Evolutionary conservation across 179 eudicot genomes (phyloP), one percentile per base, ranked within the genome.

Genomic region (Pouteria campechiana): DNA sequence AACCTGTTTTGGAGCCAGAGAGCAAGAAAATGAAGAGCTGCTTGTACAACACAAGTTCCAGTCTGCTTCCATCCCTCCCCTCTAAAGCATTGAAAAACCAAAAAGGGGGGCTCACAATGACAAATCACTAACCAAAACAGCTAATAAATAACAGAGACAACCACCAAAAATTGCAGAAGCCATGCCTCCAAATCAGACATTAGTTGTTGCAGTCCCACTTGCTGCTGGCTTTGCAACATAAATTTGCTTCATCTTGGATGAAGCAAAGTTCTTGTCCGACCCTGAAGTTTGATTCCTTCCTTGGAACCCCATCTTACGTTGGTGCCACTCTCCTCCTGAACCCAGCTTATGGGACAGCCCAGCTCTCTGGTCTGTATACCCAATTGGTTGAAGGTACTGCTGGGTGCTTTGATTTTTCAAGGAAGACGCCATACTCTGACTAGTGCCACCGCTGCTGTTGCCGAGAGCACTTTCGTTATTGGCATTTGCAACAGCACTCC

Each of bases 181-280:
- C n/a, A n/a, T n/a, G n/a, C n/a, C n/a, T n/a, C n/a, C n/a, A n/a
- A n/a, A n/a, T 62, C 44, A 63, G 27, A 19, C 16, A 17, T 43
- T 34, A n/a, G n/a, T n/a, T 25, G 64, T 32, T 17, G 79, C 60
- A 52, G 55, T 48, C 44, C 71, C 79, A 17, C 51, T 47, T 17
- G 64, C 59, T 18, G 60, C 53, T 67, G 76, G 98, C 64, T 90
- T 90, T 28, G 96, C 82, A 47, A 90, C 98, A 48, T 90, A 90
- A 30, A 90, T 67, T 61, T 90, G 98, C 61, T 81, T 86, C 45
- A 86, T 63, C 52, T 86, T 90, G 17, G 79, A 35, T 12, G 70
- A 41, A 25, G 79, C 69, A 15, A 63, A 74, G 46, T 52, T 66
- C 65, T 78, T 77, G 11, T 81, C 97, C n/a, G 72, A 52, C 32